phyloP scores from a whole-genome alignment of 2,329 filamentous ascomycete genomes.

The Claviceps sp. region DNA sequence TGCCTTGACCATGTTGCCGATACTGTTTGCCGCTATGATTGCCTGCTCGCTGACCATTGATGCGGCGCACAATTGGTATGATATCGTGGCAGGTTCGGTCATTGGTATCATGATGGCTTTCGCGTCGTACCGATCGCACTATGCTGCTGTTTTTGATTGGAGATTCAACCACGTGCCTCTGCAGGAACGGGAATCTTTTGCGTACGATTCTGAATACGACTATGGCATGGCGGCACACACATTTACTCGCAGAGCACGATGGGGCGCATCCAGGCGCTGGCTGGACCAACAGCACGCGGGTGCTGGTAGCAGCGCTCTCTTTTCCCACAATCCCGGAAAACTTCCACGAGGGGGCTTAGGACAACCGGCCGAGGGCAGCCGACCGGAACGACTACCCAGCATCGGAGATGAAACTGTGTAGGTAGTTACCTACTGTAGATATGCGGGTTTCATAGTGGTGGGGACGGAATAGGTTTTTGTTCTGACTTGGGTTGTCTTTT shows the following conservation, averaged over 20 bases:
- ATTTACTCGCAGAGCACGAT: constrained; percentile 13
- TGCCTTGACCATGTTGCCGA: constrained; percentile 39
- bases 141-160: constrained; percentile 57
- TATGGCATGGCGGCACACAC: constrained; percentile 11
- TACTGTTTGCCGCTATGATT: constrained; percentile 47
- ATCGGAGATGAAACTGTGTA: neutral
- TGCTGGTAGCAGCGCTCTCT: neutral
- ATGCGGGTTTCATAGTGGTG: neutral
- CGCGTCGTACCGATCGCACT: constrained; percentile 50
- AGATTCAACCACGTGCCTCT: constrained; percentile 55
- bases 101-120: constrained; percentile 53
- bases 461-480: no score
- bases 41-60: constrained; percentile 50
- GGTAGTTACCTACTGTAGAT: neutral
- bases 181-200: constrained; percentile 14
- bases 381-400: neutral
- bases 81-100: constrained; percentile 47
- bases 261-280: constrained; percentile 13
- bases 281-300: neutral
- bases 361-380: neutral
- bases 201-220: constrained; percentile 8
- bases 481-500: neutral
- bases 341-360: neutral
- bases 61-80: constrained; percentile 57
- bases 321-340: neutral